phyloP scores from a whole-genome alignment of 768 basidiomycete genomes.

The Suillus subalutaceus region DNA sequence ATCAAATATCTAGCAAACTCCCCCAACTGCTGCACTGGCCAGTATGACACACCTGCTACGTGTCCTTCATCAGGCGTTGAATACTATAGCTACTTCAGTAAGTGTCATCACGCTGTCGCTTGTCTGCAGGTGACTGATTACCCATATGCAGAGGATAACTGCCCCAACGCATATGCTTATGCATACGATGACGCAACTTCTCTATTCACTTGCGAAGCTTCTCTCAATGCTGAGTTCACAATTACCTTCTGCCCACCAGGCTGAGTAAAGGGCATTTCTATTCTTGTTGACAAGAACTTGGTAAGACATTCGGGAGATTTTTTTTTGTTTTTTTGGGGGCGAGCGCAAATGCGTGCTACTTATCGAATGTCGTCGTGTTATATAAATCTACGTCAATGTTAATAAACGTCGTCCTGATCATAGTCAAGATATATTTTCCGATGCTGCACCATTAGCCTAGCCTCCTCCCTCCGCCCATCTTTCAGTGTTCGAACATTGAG shows the following conservation, averaged over 20 bases:
- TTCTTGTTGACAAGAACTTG: background rate
- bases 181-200: constrained; percentile 55
- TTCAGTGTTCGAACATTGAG: background rate
- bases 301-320: too few species aligned
- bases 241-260: constrained; percentile 46
- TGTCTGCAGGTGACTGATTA: constrained; percentile 9
- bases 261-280: background rate
- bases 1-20: constrained; percentile 47
- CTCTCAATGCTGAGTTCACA: constrained; percentile 43
- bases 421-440: background rate
- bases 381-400: background rate
- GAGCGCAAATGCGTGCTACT: background rate
- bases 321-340: background rate
- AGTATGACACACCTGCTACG: constrained; percentile 50
- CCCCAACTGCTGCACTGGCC: constrained; percentile 66
- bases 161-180: constrained; percentile 52
- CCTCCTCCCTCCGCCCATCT: background rate
- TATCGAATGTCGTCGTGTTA: background rate
- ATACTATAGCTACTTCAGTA: constrained; percentile 52
- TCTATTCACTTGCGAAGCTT: constrained; percentile 45
- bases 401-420: background rate
- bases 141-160: constrained; percentile 39
- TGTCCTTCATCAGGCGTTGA: constrained; percentile 53
- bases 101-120: constrained; percentile 8
- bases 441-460: background rate